These are phyloP conservation scores for Drosera capensis DNA, from an alignment of 148 eudicot species.

Conservation along the genomic window DNA sequence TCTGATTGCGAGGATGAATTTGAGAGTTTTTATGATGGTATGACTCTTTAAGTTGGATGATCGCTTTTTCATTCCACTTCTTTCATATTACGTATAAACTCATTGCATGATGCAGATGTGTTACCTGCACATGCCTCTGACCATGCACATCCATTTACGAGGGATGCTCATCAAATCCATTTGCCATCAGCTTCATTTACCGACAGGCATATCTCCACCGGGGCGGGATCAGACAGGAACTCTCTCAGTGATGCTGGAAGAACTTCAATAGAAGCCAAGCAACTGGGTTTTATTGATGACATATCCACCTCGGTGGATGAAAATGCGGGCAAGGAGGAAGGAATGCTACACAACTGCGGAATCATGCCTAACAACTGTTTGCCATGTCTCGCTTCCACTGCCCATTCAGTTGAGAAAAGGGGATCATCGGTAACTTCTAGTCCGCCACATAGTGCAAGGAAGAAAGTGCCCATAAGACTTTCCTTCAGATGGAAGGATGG, in stretches of 20 bases:
- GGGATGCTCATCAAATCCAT: constrained; percentile 12
- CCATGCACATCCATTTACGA: constrained; percentile 15
- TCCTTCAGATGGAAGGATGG: constrained; percentile 89
- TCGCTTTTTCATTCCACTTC: background rate
- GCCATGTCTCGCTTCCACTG: constrained; percentile 69
- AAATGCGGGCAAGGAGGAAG: constrained; percentile 29
- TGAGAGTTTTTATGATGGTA: constrained; percentile 82
- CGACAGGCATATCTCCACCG: background rate
- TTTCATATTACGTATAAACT: background rate
- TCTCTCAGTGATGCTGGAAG: constrained; percentile 34
- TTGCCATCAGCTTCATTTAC: background rate
- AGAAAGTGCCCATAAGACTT: constrained; percentile 45
- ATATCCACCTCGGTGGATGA: constrained; percentile 47
- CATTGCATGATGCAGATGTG: constrained; percentile 30
- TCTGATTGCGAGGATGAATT: constrained; percentile 92
- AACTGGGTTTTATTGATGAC: constrained; percentile 45
- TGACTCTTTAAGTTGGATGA: background rate
- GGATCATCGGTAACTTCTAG: constrained; percentile 48
- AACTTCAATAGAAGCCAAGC: constrained; percentile 29
- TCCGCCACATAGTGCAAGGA: constrained; percentile 51
- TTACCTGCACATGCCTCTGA: constrained; percentile 40
- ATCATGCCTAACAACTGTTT: constrained; percentile 54
- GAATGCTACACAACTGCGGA: constrained; percentile 62
- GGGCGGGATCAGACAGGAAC: constrained; percentile 8
- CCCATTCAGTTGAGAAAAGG: constrained; percentile 58